Evolutionary conservation across 208 protist species (phyloP).

Genomic region (Trypanosomatidae sp.): DNA sequence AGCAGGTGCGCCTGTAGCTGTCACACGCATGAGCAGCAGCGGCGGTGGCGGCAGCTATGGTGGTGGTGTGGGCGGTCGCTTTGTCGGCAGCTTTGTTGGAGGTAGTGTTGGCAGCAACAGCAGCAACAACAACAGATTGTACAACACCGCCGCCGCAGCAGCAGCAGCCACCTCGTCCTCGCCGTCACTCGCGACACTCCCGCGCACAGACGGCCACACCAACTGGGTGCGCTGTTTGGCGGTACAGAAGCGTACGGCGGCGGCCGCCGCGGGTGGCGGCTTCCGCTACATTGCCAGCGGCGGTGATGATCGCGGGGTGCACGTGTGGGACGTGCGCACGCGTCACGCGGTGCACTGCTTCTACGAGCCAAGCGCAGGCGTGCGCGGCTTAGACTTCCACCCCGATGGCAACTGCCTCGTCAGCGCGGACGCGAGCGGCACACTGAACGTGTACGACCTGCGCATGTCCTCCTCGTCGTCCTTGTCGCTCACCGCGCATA

Average conservation of each 20-base stretch:
- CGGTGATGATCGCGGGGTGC: constrained; percentile 61
- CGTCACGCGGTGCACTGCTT: constrained; percentile 40
- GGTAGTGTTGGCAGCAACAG: constrained; percentile 2
- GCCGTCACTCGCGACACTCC: neutral
- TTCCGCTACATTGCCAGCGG: constrained; percentile 60
- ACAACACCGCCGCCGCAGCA: constrained; percentile 16
- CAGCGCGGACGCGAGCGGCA: constrained; percentile 37
- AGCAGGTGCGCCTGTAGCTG: too few relatives aligned
- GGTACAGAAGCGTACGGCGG: constrained; percentile 35
- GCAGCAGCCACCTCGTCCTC: neutral
- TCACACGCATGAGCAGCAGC: too few relatives aligned
- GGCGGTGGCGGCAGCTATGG: too few relatives aligned
- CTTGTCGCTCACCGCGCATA: neutral
- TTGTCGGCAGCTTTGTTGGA: constrained; percentile 3
- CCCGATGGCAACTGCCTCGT: constrained; percentile 74
- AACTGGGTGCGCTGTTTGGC: constrained; percentile 70
- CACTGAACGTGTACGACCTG: constrained; percentile 84
- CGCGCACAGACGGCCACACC: constrained; percentile 27
- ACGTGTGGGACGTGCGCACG: constrained; percentile 70
- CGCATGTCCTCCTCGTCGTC: constrained; percentile 11
- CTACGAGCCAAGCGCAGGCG: constrained; percentile 31
- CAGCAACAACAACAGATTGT: constrained; percentile 20
- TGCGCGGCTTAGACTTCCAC: constrained; percentile 68
- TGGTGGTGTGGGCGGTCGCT: too few relatives aligned
- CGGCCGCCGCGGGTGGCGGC: constrained; percentile 4